A percentile compares a stretch with the other conserved stretches of the same genome.
phyloP scores from a whole-genome alignment of 2,329 filamentous ascomycete species.

The Pseudonectria foliicola region DNA sequence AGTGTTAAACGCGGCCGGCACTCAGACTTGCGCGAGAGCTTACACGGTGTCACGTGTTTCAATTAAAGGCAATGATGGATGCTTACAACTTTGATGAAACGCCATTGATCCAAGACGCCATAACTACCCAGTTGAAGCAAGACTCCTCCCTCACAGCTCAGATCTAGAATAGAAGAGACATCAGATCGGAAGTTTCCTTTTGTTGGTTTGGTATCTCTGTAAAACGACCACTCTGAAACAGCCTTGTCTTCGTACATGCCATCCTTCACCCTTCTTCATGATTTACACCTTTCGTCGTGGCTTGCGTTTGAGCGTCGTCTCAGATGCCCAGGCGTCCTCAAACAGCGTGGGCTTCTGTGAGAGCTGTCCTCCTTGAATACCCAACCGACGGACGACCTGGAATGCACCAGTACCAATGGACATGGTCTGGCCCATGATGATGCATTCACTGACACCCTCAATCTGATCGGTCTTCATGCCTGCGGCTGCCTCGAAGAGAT shows the following conservation, averaged over 20 bases:
- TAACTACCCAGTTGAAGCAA: too few species aligned
- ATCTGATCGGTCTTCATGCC: constrained; percentile 88
- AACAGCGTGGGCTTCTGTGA: constrained; percentile 57
- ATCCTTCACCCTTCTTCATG: neutral
- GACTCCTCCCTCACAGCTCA: too few species aligned
- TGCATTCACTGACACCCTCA: constrained; percentile 90
- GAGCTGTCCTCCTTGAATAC: constrained; percentile 54
- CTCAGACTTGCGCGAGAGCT: too few species aligned
- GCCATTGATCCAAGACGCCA: too few species aligned
- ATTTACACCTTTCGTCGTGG: constrained; percentile 10
- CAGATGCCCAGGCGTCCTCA: constrained; percentile 56
- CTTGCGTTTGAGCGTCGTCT: constrained; percentile 16
- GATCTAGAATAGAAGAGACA: too few species aligned
- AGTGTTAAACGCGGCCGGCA: too few species aligned
- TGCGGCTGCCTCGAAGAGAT: constrained; percentile 89
- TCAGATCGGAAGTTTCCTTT: too few species aligned
- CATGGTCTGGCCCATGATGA: constrained; percentile 97
- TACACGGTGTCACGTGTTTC: too few species aligned
- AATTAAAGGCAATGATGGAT: too few species aligned
- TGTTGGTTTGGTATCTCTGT: too few species aligned
- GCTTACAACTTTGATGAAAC: too few species aligned
- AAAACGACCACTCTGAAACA: neutral
- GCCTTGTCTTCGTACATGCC: neutral
- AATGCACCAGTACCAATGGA: constrained; percentile 85
- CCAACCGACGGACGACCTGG: constrained; percentile 74